These are phyloP conservation scores for Fusarium brachygibbosum DNA, from an alignment of 2,329 filamentous ascomycete genomes.

Conservation along the genomic window DNA sequence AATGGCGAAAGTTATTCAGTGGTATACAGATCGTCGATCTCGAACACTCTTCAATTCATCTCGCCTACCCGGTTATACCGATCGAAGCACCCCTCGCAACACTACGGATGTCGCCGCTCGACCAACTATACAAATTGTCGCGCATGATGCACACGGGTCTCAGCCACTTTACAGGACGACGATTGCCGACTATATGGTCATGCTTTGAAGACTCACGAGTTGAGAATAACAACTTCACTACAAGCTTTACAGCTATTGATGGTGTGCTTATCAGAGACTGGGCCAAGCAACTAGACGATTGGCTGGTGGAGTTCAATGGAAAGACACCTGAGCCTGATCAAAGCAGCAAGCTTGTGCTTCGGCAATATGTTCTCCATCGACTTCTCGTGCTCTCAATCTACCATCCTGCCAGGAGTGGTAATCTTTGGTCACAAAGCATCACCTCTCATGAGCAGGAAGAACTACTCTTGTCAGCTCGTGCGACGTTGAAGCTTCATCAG, in stretches of 20 bases:
- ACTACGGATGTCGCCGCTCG: conserved; percentile 12
- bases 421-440: conserved; percentile 15
- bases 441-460: conserved; percentile 25
- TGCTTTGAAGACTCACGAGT: conserved; percentile 10
- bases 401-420: conserved; percentile 11
- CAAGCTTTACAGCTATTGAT: conserved; percentile 5
- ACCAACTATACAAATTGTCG: conserved; percentile 16
- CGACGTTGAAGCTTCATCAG: conserved; percentile 11
- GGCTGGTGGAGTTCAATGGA: conserved; percentile 18
- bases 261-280: conserved; percentile 15
- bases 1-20: conserved; percentile 22
- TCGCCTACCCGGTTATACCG: conserved; percentile 15
- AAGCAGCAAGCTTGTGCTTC: conserved; percentile 18
- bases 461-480: conserved; percentile 10
- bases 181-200: conserved; percentile 12
- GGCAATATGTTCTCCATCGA: conserved; percentile 13
- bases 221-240: background rate
- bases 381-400: conserved; percentile 10
- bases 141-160: conserved; percentile 21
- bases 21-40: conserved; percentile 24
- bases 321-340: conserved; percentile 18
- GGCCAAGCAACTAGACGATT: conserved; percentile 17
- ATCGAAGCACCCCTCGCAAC: conserved; percentile 12
- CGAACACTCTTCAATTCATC: conserved; percentile 18
- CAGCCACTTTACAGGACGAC: conserved; percentile 12